phyloP scores from a whole-genome alignment of 805 yeast genomes.

The Candida nanaspora region DNA sequence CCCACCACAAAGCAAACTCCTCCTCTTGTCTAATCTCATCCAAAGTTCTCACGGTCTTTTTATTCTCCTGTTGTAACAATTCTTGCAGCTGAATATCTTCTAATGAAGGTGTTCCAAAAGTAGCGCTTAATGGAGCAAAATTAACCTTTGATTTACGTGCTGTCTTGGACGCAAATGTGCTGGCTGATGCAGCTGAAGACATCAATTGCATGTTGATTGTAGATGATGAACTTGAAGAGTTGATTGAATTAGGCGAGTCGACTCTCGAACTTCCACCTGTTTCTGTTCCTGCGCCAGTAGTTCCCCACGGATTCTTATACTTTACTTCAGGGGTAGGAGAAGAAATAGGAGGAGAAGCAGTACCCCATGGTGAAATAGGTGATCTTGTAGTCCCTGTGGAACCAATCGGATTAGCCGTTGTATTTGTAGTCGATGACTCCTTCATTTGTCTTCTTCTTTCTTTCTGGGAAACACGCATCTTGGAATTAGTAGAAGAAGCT shows the following conservation, averaged over 20 bases:
- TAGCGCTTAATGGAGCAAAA: conserved; percentile 1
- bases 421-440: conserved; percentile 2
- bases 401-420: background rate
- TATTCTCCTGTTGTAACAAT: conserved; percentile 19
- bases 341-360: conserved; percentile 1
- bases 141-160: background rate
- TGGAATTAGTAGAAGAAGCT: conserved; percentile 26
- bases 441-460: conserved; percentile 43
- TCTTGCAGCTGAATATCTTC: conserved; percentile 19
- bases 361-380: background rate
- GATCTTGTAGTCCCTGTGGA: background rate
- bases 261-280: background rate
- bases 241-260: background rate
- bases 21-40: conserved; percentile 76
- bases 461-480: conserved; percentile 48
- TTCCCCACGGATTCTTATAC: conserved; percentile 2
- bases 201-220: background rate
- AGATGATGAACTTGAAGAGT: background rate
- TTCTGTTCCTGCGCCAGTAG: too few relatives aligned
- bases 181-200: conserved; percentile 2
- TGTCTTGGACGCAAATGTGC: conserved; percentile 1
- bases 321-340: conserved; percentile 5
- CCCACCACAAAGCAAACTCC: conserved; percentile 87
- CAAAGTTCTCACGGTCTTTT: conserved; percentile 32
- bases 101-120: conserved; percentile 16